These are phyloP conservation scores for Volvariella surrecta DNA, from an alignment of 1,284 basidiomycete genomes.

Conservation along the genomic window DNA sequence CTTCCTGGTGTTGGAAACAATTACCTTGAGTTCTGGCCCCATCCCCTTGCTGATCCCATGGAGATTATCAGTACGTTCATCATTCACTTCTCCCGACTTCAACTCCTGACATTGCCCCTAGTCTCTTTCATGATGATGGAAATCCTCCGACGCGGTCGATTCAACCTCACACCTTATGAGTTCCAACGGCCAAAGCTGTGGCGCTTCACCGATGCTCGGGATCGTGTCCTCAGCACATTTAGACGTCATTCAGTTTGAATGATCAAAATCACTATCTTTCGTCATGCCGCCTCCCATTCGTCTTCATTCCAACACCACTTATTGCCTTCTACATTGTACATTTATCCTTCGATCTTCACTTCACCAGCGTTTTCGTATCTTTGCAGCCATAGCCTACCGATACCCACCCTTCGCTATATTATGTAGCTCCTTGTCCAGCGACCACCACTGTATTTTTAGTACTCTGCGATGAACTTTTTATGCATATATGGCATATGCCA, in stretches of 20 bases:
- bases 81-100: neutral
- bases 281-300: neutral
- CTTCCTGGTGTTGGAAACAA: slow-evolving; percentile 17
- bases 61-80: slow-evolving; percentile 38
- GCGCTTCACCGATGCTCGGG: slow-evolving; percentile 31
- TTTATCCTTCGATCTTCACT: neutral
- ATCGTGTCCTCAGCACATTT: slow-evolving; percentile 30
- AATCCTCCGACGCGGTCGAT: slow-evolving; percentile 43
- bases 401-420: too few species aligned
- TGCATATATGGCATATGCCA: too few species aligned
- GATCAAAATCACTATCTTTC: neutral
- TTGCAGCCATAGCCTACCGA: too few species aligned
- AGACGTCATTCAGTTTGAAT: slow-evolving; percentile 33
- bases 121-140: slow-evolving; percentile 54
- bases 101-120: slow-evolving; percentile 14
- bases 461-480: too few species aligned
- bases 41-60: slow-evolving; percentile 31
- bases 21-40: slow-evolving; percentile 30
- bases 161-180: slow-evolving; percentile 33
- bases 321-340: neutral
- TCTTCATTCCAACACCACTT: neutral
- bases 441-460: too few species aligned
- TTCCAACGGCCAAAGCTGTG: slow-evolving; percentile 36
- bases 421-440: too few species aligned
- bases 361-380: neutral